These are phyloP conservation scores for Glonium stellatum DNA, from an alignment of 495 filamentous ascomycete species.

Conservation along the genomic window DNA sequence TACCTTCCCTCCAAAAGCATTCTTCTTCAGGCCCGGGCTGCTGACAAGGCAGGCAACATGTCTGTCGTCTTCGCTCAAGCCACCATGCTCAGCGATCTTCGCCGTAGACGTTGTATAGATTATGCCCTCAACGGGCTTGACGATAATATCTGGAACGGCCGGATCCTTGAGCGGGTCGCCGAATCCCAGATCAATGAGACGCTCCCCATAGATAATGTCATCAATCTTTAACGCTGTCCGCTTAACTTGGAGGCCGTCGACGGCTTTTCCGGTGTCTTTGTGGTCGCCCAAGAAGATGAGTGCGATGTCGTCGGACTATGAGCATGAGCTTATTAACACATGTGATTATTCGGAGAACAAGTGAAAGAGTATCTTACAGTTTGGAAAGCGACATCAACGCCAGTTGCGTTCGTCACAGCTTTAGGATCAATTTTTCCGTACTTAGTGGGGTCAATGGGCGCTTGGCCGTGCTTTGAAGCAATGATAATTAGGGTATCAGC, in stretches of 20 bases:
- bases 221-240: constrained; percentile 26
- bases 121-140: constrained; percentile 30
- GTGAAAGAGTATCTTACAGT: constrained; percentile 1
- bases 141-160: constrained; percentile 38
- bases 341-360: neutral
- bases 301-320: constrained; percentile 34
- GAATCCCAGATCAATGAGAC: constrained; percentile 29
- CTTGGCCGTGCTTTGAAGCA: constrained; percentile 38
- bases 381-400: constrained; percentile 25
- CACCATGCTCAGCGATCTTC: constrained; percentile 39
- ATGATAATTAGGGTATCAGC: constrained; percentile 36
- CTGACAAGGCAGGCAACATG: constrained; percentile 33
- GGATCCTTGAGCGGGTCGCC: constrained; percentile 34
- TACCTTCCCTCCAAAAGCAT: constrained; percentile 13
- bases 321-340: neutral
- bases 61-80: constrained; percentile 34
- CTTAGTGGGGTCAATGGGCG: constrained; percentile 33
- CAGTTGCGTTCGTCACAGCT: constrained; percentile 24
- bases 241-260: constrained; percentile 25
- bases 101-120: constrained; percentile 34
- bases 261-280: constrained; percentile 23
- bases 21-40: constrained; percentile 26
- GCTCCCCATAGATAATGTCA: constrained; percentile 31
- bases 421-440: constrained; percentile 29
- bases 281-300: constrained; percentile 34